Evolutionary conservation across 805 yeast species (phyloP), one percentile per base, ranked within the genome.

Genomic region (Saccharomycopsis olivae): DNA sequence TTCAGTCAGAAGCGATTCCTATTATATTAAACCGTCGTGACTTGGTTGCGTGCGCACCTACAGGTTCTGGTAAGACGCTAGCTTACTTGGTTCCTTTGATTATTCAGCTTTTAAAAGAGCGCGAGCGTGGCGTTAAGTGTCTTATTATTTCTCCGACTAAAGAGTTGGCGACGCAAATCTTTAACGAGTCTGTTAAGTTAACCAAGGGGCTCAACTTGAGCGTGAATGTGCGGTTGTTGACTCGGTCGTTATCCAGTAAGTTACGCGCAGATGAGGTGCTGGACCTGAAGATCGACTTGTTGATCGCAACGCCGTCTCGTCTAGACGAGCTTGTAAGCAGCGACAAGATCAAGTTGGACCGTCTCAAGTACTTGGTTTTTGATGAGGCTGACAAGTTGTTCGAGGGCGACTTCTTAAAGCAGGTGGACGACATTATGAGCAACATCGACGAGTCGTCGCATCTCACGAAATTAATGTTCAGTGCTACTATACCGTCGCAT

Each of bases 381-480:
- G 99, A 92, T 66, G 99, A 92, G 61, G 97, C 96, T 8, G 99
- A 92, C 65, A 81, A 84, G 52, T 64, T 92, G 43, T 84, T 92
- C 50, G 96, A 92, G 52, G 72, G 77, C 47, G 78, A 83, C 14
- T 92, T 92, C 51, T 74, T 86, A 11, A 85, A 79, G 50, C 98
- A 92, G 64, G 82, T 96, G 1, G 99, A 92, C 57, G 78, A 75
- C 39, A 79, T 92, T 44, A 61, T 92, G 45, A 66, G 78, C 3
- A 63, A 70, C 23, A 48, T 27, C 49, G 36, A 40, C 11, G n/a
- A 17, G 16, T 16, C 15, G 13, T 10, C 23, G 4, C 21, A 65
- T 39, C 54, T 82, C 24, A 35, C 32, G 4, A 85, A 78, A 59
- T 75, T 92, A 9, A 78, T 94, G 64, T 89, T 82, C 56, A 85